Evolutionary conservation across 257 asterid species (phyloP).

Genomic region (Przewalskia tangutica): DNA sequence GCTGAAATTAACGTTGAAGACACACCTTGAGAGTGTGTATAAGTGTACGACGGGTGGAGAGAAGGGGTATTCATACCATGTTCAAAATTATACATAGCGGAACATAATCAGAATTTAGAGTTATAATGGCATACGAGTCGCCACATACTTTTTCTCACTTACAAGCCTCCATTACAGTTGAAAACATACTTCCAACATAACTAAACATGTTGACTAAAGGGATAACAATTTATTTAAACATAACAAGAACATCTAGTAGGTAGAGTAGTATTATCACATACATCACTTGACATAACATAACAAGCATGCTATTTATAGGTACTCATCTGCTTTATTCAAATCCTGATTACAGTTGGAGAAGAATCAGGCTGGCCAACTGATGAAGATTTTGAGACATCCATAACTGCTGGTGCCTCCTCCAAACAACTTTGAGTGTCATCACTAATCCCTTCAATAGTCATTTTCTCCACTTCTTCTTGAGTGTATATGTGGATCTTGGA

Average conservation of each 20-base stretch:
- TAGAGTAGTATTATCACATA: neutral
- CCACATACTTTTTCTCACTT: neutral
- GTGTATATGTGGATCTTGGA: constrained; percentile 84
- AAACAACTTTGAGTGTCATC: constrained; percentile 91
- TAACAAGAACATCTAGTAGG: neutral
- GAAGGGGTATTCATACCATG: neutral
- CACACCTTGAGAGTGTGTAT: too few species aligned
- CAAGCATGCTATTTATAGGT: neutral
- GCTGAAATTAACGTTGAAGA: too few species aligned
- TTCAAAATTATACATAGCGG: neutral
- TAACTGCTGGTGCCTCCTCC: constrained; percentile 62
- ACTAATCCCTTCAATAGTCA: constrained; percentile 59
- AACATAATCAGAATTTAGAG: neutral
- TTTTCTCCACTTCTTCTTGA: constrained; percentile 83
- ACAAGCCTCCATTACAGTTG: neutral
- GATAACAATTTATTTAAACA: neutral
- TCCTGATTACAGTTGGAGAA: constrained; percentile 36
- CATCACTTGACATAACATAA: neutral
- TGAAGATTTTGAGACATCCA: constrained; percentile 63
- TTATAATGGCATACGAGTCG: neutral
- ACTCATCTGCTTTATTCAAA: constrained; percentile 14
- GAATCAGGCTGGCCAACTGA: constrained; percentile 72
- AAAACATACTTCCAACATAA: neutral
- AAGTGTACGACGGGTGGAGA: neutral
- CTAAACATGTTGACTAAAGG: neutral